Evolutionary conservation across 176 grass and related monocot genomes (phyloP), one percentile per base, ranked within the genome.

Genomic region (Panicum miliaceum): DNA sequence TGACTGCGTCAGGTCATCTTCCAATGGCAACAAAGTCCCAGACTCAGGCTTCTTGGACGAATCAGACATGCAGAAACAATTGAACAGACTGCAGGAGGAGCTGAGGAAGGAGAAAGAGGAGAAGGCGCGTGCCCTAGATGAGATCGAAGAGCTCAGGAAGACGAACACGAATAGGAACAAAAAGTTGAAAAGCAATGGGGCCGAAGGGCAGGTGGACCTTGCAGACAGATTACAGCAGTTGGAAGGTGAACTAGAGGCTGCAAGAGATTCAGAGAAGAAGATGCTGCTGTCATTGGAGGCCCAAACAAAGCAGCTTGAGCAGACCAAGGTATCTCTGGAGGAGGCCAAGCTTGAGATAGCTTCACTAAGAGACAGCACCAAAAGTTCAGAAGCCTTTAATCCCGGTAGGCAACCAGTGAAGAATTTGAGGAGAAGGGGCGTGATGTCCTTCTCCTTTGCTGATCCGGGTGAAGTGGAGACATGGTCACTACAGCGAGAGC

Each of bases 341-440:
- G 89, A 94, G 86, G 89, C 91, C 15, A 99, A 93, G 60, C 50
- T 96, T 60, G 85, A 92, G 85, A 99, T 94, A 57, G 87, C 65
- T 74, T 81, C 65, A 0, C 84, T 96, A 3, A 62, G 81, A 79
- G 84, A 93, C 61, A 93, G 41, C 71, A 94, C 45, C 15, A 92
- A 73, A 47, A 90, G 35, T 45, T 78, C 88, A 76, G 66, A 75
- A 52, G 27, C 65, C 50, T 68, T 78, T 62, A 81, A 78, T 76
- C 43, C 20, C 8, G 27, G 51, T 54, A 80, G 56, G 70, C 76
- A 87, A 50, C 66, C 72, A 11, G 73, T 59, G 12, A 90, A 43
- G 82, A 89, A 81, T 75, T 64, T 85, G n/a, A 77, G 64, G 60
- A 85, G 71, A 71, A 91, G 76, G 72, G 87, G 88, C 45, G 51